Evolutionary conservation across 202 grass and related monocot species (phyloP).

Genomic region (Saccharum hybrid): DNA sequence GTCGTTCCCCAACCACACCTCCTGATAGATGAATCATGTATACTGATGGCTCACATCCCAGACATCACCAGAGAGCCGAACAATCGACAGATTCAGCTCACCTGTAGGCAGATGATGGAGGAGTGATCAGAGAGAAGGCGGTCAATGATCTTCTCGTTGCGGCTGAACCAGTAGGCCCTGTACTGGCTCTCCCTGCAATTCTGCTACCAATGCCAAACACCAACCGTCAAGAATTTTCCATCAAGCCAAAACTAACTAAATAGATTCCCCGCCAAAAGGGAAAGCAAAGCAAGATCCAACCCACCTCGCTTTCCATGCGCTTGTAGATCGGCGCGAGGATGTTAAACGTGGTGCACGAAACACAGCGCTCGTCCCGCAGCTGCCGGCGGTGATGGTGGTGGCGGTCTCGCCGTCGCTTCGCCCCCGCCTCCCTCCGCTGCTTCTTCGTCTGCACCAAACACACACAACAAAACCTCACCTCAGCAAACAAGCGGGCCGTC

Average conservation of each 20-base stretch:
- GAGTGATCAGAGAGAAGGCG: slow-evolving; percentile 65
- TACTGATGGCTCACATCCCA: not conserved
- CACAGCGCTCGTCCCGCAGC: slow-evolving; percentile 39
- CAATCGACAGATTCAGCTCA: slow-evolving; percentile 20
- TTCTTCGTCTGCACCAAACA: slow-evolving; percentile 48
- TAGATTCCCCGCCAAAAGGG: not conserved
- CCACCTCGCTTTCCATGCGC: slow-evolving; percentile 73
- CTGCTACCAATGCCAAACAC: slow-evolving; percentile 48
- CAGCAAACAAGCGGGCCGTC: not conserved
- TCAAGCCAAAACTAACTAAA: not conserved
- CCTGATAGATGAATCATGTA: slow-evolving; percentile 45
- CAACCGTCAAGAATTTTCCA: not conserved
- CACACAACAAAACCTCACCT: not conserved
- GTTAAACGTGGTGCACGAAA: slow-evolving; percentile 95
- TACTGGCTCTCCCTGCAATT: slow-evolving; percentile 77
- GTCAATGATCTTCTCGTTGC: slow-evolving; percentile 80
- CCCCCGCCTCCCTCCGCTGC: slow-evolving; percentile 38
- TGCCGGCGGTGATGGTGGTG: not conserved
- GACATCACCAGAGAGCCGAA: not conserved
- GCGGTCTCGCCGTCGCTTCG: slow-evolving; percentile 9
- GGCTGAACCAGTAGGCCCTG: slow-evolving; percentile 72
- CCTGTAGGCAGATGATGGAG: slow-evolving; percentile 89
- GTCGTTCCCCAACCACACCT: slow-evolving; percentile 84
- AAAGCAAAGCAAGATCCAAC: slow-evolving; percentile 32
- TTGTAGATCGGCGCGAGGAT: slow-evolving; percentile 95